Conservation (phyloP, 2,329 filamentous ascomycete genomes). For the Raffaelea arxii region DNA sequence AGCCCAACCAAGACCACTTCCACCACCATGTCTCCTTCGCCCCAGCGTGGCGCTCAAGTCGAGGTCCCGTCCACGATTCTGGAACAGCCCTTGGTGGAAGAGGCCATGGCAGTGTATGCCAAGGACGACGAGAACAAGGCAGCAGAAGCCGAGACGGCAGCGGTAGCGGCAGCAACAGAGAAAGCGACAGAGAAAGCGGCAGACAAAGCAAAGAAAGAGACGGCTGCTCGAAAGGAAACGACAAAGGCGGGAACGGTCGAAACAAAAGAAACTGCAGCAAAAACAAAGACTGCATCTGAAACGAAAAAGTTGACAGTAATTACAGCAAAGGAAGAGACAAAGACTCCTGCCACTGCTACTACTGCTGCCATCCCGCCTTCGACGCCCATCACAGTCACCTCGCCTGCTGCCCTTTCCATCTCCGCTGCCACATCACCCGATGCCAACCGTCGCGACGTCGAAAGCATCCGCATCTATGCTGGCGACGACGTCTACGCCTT, state of each 20-base stretch:
- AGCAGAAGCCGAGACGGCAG: constrained; percentile 8
- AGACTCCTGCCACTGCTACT: no score
- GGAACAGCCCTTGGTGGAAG: constrained; percentile 38
- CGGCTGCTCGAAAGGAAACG: not conserved
- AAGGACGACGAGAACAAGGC: constrained; percentile 8
- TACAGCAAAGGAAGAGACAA: no score
- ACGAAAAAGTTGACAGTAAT: no score
- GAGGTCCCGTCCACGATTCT: constrained; percentile 47
- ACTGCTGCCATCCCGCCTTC: not conserved
- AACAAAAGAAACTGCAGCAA: not conserved
- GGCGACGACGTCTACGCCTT: constrained; percentile 58
- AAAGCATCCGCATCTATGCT: constrained; percentile 60
- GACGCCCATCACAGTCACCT: not conserved
- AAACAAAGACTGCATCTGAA: no score
- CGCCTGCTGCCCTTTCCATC: constrained; percentile 5
- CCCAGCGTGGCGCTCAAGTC: constrained; percentile 36
- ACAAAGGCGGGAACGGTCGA: no score
- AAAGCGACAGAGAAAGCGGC: not conserved
- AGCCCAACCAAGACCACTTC: constrained; percentile 39
- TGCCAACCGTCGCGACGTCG: constrained; percentile 32
- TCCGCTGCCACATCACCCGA: not conserved
- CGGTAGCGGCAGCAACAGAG: not conserved
- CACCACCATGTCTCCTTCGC: constrained; percentile 30
- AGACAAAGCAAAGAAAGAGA: no score
- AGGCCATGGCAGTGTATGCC: constrained; percentile 24